A percentile compares a stretch with the other conserved stretches of the same genome.
Evolutionary conservation across 768 basidiomycete species (phyloP).

Genomic region (Cystobasidium onofrii): DNA sequence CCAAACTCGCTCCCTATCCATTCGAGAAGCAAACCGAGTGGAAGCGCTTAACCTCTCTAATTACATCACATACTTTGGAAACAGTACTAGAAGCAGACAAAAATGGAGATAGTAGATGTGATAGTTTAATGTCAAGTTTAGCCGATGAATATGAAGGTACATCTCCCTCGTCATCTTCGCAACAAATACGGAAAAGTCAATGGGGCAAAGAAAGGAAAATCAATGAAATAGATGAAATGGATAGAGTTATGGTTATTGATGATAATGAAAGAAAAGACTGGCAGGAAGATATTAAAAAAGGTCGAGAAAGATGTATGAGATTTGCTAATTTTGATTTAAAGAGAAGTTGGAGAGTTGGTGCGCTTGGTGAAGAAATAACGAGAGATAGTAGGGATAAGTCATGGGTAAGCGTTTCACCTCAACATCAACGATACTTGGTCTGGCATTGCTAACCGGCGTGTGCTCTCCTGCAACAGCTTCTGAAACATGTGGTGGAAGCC

Average conservation of each 20-base stretch:
- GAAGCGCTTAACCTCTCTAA: slow-evolving; percentile 40
- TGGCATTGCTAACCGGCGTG: no score
- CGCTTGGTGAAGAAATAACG: slow-evolving; percentile 46
- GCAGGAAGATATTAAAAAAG: slow-evolving; percentile 32
- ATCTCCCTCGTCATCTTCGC: slow-evolving; percentile 25
- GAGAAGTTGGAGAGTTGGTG: slow-evolving; percentile 46
- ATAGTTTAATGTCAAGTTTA: slow-evolving; percentile 42
- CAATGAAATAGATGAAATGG: slow-evolving; percentile 2
- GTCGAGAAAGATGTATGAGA: slow-evolving; percentile 35
- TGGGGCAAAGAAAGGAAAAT: slow-evolving; percentile 37
- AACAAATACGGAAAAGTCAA: slow-evolving; percentile 3
- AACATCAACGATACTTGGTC: neutral
- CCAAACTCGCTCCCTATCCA: slow-evolving; percentile 46
- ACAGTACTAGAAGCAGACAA: slow-evolving; percentile 42
- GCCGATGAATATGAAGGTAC: slow-evolving; percentile 42
- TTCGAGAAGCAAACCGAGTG: slow-evolving; percentile 42
- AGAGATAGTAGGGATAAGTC: slow-evolving; percentile 47
- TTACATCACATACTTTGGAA: slow-evolving; percentile 39
- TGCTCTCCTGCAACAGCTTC: slow-evolving; percentile 23
- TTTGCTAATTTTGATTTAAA: slow-evolving; percentile 45
- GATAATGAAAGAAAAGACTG: slow-evolving; percentile 20
- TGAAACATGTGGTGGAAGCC: slow-evolving; percentile 40
- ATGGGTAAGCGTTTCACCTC: slow-evolving; percentile 39
- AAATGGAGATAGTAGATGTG: slow-evolving; percentile 37
- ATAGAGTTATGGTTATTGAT: neutral